Conservation (phyloP, 2,329 filamentous ascomycete species). For the Neofusicoccum ribis region DNA sequence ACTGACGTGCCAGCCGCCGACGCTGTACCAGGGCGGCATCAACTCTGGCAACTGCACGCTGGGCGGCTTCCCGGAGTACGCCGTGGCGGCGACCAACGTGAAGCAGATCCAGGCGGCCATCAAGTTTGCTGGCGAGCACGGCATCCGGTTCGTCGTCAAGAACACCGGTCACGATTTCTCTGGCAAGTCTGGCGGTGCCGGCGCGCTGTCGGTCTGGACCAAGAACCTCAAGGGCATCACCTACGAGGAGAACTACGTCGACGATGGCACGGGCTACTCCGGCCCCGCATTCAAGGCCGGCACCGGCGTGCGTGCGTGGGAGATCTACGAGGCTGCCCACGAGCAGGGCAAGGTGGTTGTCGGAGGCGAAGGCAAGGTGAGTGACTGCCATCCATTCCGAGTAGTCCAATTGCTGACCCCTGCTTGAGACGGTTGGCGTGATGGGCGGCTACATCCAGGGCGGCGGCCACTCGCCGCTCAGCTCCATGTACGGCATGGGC, state of each 20-base stretch:
- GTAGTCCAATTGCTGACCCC: constrained; percentile 7
- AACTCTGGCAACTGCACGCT: constrained; percentile 35
- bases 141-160: constrained; percentile 37
- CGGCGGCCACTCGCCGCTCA: constrained; percentile 29
- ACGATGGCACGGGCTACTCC: constrained; percentile 28
- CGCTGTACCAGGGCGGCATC: constrained; percentile 29
- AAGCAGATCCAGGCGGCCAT: constrained; percentile 27
- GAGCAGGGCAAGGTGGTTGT: constrained; percentile 28
- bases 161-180: constrained; percentile 41
- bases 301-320: constrained; percentile 35
- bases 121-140: constrained; percentile 31
- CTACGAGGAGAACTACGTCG: constrained; percentile 34
- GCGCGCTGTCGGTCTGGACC: constrained; percentile 38
- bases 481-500: constrained; percentile 28
- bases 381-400: neutral
- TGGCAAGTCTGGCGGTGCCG: constrained; percentile 37
- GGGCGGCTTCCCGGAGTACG: constrained; percentile 25
- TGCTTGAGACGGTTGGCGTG: constrained; percentile 32
- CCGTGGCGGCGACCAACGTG: constrained; percentile 37
- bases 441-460: constrained; percentile 36
- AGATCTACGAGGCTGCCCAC: constrained; percentile 28
- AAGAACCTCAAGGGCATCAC: constrained; percentile 38
- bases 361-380: constrained; percentile 30
- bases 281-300: constrained; percentile 33
- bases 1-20: constrained; percentile 38